Percentiles rank a stretch among this genome's conserved stretches.
Conservation (phyloP, 1,284 basidiomycete species). For the Ceratobasidium sp. region DNA sequence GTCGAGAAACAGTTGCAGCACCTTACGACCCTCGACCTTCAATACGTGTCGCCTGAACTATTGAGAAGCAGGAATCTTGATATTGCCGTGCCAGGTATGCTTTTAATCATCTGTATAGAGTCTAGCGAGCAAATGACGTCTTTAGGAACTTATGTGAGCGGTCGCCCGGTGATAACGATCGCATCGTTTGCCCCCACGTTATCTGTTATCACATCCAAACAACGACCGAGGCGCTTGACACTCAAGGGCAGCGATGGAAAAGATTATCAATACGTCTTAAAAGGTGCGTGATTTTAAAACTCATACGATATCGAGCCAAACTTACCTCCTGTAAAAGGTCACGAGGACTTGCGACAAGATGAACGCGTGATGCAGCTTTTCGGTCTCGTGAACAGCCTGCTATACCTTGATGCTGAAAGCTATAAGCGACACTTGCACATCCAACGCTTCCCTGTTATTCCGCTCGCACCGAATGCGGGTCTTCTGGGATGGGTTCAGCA, state of each 20-base stretch:
- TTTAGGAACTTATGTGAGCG: slow-evolving; percentile 91
- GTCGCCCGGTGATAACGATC: slow-evolving; percentile 87
- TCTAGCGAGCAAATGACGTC: background rate
- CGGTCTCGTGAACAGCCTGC: slow-evolving; percentile 94
- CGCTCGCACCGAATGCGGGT: slow-evolving; percentile 95
- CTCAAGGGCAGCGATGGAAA: slow-evolving; percentile 92
- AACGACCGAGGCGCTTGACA: slow-evolving; percentile 90
- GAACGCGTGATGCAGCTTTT: slow-evolving; percentile 99
- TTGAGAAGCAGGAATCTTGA: slow-evolving; percentile 91
- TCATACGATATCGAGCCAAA: slow-evolving; percentile 1
- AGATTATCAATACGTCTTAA: slow-evolving; percentile 93
- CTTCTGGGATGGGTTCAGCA: slow-evolving; percentile 96
- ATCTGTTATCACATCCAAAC: slow-evolving; percentile 97
- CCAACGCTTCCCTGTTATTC: slow-evolving; percentile 93
- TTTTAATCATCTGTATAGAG: background rate
- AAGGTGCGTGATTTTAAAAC: slow-evolving; percentile 65
- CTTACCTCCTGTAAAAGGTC: slow-evolving; percentile 63
- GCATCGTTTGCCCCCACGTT: slow-evolving; percentile 85
- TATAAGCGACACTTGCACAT: slow-evolving; percentile 98
- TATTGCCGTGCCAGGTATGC: slow-evolving; percentile 89
- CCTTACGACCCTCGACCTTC: slow-evolving; percentile 91
- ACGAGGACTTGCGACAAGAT: slow-evolving; percentile 98
- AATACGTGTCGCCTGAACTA: slow-evolving; percentile 96
- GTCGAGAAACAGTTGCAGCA: slow-evolving; percentile 94
- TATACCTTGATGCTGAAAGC: slow-evolving; percentile 92